Base-by-base conservation (phyloP, 2,329 filamentous ascomycete species). In the Beauveria bassiana region DNA sequence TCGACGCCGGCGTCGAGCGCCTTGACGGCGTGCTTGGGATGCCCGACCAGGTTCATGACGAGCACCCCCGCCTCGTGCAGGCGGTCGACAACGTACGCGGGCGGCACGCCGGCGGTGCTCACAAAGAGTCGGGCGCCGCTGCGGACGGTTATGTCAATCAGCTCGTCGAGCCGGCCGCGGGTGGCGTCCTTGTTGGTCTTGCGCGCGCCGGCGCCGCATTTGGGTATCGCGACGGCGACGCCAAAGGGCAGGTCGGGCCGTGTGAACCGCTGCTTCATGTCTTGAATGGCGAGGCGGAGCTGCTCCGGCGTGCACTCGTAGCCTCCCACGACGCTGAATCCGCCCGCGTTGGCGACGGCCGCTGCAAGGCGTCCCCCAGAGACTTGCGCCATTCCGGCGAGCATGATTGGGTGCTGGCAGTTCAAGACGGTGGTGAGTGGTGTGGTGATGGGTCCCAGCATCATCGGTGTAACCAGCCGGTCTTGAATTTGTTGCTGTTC, bases 11-110 rank as follows among this genome's bases (percentile, higher is more conserved):
- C 84, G 57, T 91, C 85, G 5, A 98, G 79, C 2, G 93, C 93
- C 78, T 97, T 96, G 72, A 87, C 84, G 0, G 93, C 93, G 73
- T 98, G 93, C 72, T 89, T 91, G 2, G 93, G 93, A 68, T 93
- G 90, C 0, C 93, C 93, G n/a, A 97, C 92, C 93, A 97, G 96
- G 74, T 97, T 97, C 92, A 96, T 97, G 42, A 97, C 81, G 62
- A 96, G 72, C 43, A 98, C 89, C 0, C 90, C 90, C 0, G 89
- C 88, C 7, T 81, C 79, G 70, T 98, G 93, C 52, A 98, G 79
- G 49, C 85, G 78, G 67, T 90, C 85, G 62, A 97, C 88, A 5
- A 92, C 84, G 62, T 79, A 74, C 50, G 78, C 77, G 0, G 93
- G 91, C 18, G 93, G 93, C 28, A 97, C 88, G 8, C 93, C 93